phyloP scores from a whole-genome alignment of 345 rosid genomes.

The Citrus cavaleriei region DNA sequence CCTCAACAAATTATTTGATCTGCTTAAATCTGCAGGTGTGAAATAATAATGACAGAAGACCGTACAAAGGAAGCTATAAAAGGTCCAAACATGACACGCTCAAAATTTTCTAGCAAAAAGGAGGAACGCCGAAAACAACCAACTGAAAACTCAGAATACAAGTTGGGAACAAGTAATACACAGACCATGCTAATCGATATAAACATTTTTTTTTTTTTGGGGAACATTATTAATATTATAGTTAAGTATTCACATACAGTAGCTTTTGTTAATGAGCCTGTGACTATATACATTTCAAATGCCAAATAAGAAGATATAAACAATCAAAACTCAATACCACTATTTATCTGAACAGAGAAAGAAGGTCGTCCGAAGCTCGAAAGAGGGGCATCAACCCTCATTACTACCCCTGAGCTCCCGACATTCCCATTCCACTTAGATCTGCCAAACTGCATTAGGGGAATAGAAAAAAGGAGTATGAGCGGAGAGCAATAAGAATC shows the following conservation, averaged over 20 bases:
- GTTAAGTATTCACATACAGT: constrained; percentile 23
- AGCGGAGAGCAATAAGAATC: background rate
- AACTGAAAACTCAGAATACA: background rate
- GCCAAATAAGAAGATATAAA: background rate
- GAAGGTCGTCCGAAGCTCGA: constrained; percentile 61
- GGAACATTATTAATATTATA: no score
- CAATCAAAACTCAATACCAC: constrained; percentile 74
- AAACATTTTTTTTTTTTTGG: background rate
- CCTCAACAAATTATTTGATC: no score
- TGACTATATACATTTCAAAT: constrained; percentile 38
- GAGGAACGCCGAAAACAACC: no score
- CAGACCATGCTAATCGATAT: background rate
- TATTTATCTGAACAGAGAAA: constrained; percentile 72
- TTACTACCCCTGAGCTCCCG: constrained; percentile 78
- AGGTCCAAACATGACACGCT: background rate
- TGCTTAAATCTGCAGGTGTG: background rate
- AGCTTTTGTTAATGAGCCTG: background rate
- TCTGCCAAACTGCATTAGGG: constrained; percentile 65
- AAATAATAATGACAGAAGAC: background rate
- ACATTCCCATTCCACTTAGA: constrained; percentile 92
- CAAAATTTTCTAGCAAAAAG: background rate
- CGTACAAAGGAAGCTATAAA: background rate
- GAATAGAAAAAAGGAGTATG: background rate
- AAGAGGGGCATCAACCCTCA: constrained; percentile 71
- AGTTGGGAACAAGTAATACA: background rate